Conservation (phyloP, 805 yeast genomes). For the Saccharomycopsis schoenii region DNA sequence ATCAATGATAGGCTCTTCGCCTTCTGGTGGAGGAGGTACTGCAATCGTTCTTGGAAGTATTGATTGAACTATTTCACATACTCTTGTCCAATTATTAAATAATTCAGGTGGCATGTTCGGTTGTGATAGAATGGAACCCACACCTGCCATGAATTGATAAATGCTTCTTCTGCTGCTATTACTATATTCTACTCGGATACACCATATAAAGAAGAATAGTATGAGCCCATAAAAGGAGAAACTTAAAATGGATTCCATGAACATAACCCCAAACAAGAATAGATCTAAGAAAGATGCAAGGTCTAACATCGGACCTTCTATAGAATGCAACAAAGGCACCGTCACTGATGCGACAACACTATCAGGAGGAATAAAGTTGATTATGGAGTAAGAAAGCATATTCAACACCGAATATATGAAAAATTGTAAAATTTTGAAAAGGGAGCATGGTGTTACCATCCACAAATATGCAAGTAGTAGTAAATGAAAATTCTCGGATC, state of each 20-base stretch:
- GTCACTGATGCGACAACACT: conserved; percentile 44
- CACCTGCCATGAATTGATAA: conserved; percentile 3
- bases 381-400: conserved; percentile 5
- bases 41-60: neutral
- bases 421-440: conserved; percentile 18
- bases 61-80: conserved; percentile 5
- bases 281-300: conserved; percentile 59
- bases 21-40: neutral
- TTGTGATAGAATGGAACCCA: conserved; percentile 6
- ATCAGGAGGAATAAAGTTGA: conserved; percentile 4
- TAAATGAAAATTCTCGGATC: conserved; percentile 19
- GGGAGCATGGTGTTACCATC: conserved; percentile 14
- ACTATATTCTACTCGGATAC: conserved; percentile 9
- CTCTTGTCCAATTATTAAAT: conserved; percentile 5
- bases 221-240: conserved; percentile 15
- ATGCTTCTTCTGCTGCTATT: conserved; percentile 5
- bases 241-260: conserved; percentile 9
- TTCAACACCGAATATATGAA: conserved; percentile 15
- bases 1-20: neutral
- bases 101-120: conserved; percentile 15
- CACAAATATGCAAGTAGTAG: conserved; percentile 11
- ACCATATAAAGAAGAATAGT: conserved; percentile 16
- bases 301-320: conserved; percentile 56
- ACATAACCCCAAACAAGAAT: conserved; percentile 16
- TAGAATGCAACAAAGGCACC: conserved; percentile 41